These are phyloP conservation scores for Berkeleyomyces rouxiae DNA, from an alignment of 2,329 filamentous ascomycete species.

Conservation along the genomic window DNA sequence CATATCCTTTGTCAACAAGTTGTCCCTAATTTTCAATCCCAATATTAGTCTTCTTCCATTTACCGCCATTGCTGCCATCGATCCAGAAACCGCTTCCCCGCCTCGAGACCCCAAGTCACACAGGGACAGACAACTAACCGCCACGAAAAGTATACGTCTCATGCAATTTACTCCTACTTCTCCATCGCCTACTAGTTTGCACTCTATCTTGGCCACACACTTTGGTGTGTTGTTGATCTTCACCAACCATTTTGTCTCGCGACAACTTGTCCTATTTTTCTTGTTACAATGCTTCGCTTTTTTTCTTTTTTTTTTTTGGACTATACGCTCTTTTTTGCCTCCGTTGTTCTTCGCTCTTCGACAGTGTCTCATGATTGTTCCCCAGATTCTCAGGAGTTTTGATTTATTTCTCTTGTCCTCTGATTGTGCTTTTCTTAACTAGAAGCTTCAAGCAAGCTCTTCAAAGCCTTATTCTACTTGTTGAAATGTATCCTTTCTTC, in stretches of 20 bases:
- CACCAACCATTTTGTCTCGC: neutral
- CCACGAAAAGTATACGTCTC: neutral
- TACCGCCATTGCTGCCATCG: neutral
- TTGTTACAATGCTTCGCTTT: slow-evolving; percentile 3
- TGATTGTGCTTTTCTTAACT: neutral
- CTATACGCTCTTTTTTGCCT: slow-evolving; percentile 1
- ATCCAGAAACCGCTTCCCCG: neutral
- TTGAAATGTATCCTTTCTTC: neutral
- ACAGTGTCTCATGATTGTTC: neutral
- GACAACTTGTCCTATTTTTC: neutral
- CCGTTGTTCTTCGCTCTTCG: neutral
- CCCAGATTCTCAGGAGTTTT: neutral
- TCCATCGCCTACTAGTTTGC: neutral
- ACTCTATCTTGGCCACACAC: neutral
- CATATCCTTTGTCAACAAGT: too few species aligned
- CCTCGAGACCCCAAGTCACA: neutral
- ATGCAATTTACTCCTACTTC: neutral
- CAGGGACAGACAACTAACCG: neutral
- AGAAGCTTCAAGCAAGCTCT: neutral
- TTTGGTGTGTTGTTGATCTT: neutral
- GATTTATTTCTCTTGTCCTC: neutral
- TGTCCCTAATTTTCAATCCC: too few species aligned
- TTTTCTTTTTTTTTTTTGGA: neutral
- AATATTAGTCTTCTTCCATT: neutral
- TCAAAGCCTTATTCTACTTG: neutral